Percentiles rank a stretch among this genome's conserved stretches.
phyloP scores from a whole-genome alignment of 495 filamentous ascomycete genomes.

The Hypoxylon rickii region DNA sequence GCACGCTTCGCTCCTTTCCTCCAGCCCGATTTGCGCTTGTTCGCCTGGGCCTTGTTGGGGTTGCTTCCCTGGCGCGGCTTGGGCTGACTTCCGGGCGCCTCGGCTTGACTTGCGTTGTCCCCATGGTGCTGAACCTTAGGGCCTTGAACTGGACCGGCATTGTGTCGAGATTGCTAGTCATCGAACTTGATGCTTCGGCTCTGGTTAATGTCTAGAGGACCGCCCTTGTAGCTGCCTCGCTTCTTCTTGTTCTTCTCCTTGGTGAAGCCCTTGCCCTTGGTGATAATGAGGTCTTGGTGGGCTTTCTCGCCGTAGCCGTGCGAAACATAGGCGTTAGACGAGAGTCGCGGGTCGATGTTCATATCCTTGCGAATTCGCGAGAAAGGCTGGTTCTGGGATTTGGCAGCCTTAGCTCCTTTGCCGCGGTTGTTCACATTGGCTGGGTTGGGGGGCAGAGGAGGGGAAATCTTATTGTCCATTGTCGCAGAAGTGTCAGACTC shows the following conservation, averaged over 20 bases:
- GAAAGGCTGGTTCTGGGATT: slow-evolving; percentile 65
- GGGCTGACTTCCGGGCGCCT: not conserved
- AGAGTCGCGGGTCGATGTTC: slow-evolving; percentile 60
- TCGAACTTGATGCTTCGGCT: slow-evolving; percentile 87
- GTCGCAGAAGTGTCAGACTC: slow-evolving; percentile 48
- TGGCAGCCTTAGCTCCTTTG: slow-evolving; percentile 42
- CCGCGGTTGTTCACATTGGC: slow-evolving; percentile 53
- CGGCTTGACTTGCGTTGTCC: not conserved
- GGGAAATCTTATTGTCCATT: slow-evolving; percentile 46
- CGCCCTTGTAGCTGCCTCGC: slow-evolving; percentile 84
- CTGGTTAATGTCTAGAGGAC: slow-evolving; percentile 73
- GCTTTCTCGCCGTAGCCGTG: slow-evolving; percentile 91
- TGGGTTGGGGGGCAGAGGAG: slow-evolving; percentile 58
- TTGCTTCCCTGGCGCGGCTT: not conserved
- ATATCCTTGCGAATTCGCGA: slow-evolving; percentile 64
- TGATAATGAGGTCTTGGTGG: slow-evolving; percentile 82
- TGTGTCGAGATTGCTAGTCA: slow-evolving; percentile 54
- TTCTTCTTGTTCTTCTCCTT: slow-evolving; percentile 99
- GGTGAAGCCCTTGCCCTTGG: slow-evolving; percentile 95
- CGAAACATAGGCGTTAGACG: slow-evolving; percentile 74
- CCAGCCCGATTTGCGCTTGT: not conserved
- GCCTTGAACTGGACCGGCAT: not conserved
- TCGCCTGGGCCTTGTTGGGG: not conserved
- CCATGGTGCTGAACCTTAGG: not conserved
- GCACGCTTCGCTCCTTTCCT: slow-evolving; percentile 2